Conservation (phyloP, 2,329 filamentous ascomycete species). For the Aspergillus sclerotialis region DNA sequence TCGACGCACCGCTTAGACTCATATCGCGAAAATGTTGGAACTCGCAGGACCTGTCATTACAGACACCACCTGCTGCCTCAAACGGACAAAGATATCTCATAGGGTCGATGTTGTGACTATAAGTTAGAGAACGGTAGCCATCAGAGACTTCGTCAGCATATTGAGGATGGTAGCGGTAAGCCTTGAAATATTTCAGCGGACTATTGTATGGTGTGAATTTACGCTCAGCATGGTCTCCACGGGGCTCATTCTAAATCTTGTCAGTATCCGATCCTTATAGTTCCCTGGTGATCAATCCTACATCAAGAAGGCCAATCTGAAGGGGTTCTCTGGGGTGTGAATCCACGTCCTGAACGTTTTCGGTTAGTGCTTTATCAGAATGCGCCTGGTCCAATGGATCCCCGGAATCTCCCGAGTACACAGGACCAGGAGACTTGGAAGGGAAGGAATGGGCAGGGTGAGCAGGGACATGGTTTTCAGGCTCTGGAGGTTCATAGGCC, state of each 20-base stretch:
- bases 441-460: conserved; percentile 32
- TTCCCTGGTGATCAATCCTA: conserved; percentile 19
- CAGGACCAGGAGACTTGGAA: conserved; percentile 33
- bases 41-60: conserved; percentile 67
- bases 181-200: conserved; percentile 72
- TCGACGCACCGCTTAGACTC: conserved; percentile 65
- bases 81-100: conserved; percentile 67
- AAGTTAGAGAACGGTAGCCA: conserved; percentile 84
- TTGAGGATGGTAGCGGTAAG: conserved; percentile 81
- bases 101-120: conserved; percentile 82
- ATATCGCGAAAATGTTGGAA: conserved; percentile 76
- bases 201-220: conserved; percentile 67
- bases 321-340: conserved; percentile 13
- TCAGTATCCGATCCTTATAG: conserved; percentile 19
- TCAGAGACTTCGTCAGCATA: conserved; percentile 63
- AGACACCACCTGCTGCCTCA: conserved; percentile 63
- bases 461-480: conserved; percentile 21
- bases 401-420: conserved; percentile 17
- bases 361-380: conserved; percentile 25
- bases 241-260: conserved; percentile 18
- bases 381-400: conserved; percentile 15
- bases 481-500: conserved; percentile 50
- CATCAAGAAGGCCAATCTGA: conserved; percentile 24
- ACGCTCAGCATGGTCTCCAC: conserved; percentile 10
- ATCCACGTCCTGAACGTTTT: conserved; percentile 20